Evolutionary conservation across 257 asterid genomes (phyloP).

Genomic region (Solanum dulcamara): DNA sequence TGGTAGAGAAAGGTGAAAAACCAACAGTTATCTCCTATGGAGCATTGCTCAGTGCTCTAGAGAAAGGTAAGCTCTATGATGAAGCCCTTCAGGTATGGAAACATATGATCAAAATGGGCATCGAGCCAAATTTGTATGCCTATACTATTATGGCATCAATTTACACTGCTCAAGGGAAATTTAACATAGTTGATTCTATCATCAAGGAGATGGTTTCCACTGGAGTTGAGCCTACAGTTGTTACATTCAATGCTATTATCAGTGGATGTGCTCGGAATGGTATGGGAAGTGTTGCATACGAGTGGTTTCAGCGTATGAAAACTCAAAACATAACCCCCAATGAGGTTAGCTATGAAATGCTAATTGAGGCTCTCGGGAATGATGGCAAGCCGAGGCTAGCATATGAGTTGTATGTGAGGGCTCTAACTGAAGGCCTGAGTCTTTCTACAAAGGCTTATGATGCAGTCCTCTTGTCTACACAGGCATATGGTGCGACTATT

Average conservation of each 20-base stretch:
- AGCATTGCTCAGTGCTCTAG: constrained; percentile 87
- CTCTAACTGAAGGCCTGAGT: constrained; percentile 45
- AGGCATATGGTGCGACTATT: constrained; percentile 36
- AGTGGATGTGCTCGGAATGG: constrained; percentile 47
- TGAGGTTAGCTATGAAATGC: constrained; percentile 60
- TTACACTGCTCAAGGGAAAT: constrained; percentile 50
- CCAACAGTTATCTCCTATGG: constrained; percentile 83
- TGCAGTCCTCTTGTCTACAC: constrained; percentile 34
- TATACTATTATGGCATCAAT: constrained; percentile 92
- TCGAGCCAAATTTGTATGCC: constrained; percentile 62
- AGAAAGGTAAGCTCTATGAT: constrained; percentile 81
- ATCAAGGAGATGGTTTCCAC: constrained; percentile 46
- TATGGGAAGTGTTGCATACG: constrained; percentile 48
- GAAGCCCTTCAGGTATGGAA: constrained; percentile 84
- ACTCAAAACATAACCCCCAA: constrained; percentile 41
- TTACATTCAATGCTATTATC: constrained; percentile 83
- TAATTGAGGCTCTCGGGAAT: constrained; percentile 61
- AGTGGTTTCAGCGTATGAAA: constrained; percentile 75
- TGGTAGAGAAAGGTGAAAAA: constrained; percentile 78
- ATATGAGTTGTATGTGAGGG: constrained; percentile 57
- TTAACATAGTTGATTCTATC: constrained; percentile 43
- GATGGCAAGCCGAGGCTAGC: constrained; percentile 90
- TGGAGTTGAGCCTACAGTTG: constrained; percentile 70
- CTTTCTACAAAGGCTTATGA: constrained; percentile 76
- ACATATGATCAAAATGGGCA: constrained; percentile 67